These are phyloP conservation scores for Sporothrix globosa DNA, from an alignment of 2,329 filamentous ascomycete species.

Conservation along the genomic window DNA sequence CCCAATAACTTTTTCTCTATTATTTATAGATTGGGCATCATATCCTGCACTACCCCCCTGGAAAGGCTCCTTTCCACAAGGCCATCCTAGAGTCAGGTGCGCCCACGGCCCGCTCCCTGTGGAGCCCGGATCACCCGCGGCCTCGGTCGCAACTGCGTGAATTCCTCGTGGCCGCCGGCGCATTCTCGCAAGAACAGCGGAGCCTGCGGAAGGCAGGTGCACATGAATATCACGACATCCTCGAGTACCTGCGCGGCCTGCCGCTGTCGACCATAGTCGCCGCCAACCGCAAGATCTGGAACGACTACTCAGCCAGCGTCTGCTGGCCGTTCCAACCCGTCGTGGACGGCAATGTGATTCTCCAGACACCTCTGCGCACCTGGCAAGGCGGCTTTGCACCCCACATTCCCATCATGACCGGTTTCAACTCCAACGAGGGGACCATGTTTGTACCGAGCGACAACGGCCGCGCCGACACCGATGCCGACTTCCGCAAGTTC, in stretches of 20 bases:
- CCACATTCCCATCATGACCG: conserved; percentile 64
- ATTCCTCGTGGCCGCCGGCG: conserved; percentile 56
- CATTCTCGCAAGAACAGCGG: conserved; percentile 40
- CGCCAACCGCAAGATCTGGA: conserved; percentile 52
- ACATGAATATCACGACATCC: conserved; percentile 52
- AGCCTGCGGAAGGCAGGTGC: not conserved
- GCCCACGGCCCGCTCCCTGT: conserved; percentile 58
- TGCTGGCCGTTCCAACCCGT: conserved; percentile 71
- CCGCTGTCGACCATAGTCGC: conserved; percentile 45
- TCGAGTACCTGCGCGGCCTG: conserved; percentile 54
- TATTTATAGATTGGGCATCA: conserved; percentile 65
- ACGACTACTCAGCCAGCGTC: conserved; percentile 49
- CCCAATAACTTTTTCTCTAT: not conserved
- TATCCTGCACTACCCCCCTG: conserved; percentile 54
- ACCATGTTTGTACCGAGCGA: conserved; percentile 60
- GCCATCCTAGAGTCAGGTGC: conserved; percentile 62
- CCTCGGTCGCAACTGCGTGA: conserved; percentile 60
- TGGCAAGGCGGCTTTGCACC: conserved; percentile 56
- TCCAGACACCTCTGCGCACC: conserved; percentile 60
- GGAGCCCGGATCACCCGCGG: conserved; percentile 57
- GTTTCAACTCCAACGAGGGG: conserved; percentile 73
- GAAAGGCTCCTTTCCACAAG: conserved; percentile 53
- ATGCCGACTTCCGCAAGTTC: conserved; percentile 61
- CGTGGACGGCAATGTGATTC: conserved; percentile 63
- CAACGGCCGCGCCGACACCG: conserved; percentile 47